These are phyloP conservation scores for Hanseniaspora thailandica DNA, from an alignment of 805 yeast genomes.

Conservation along the genomic window DNA sequence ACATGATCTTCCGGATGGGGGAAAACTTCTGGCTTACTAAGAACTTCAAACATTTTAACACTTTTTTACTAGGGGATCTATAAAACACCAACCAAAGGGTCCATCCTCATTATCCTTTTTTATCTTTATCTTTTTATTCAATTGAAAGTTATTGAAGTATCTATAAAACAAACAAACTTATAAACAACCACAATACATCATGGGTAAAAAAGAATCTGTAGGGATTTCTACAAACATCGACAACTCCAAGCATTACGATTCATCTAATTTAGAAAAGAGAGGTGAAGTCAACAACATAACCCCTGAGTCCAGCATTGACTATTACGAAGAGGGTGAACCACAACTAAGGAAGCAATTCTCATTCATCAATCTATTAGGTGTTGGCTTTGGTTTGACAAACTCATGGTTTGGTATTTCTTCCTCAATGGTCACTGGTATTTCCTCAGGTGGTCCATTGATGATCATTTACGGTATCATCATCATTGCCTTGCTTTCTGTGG, in stretches of 20 bases:
- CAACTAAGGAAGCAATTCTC: slow-evolving; percentile 35
- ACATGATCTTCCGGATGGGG: no score
- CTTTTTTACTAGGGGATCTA: no score
- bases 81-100: no score
- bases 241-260: not conserved
- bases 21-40: no score
- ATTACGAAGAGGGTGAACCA: slow-evolving; percentile 22
- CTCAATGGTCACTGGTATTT: slow-evolving; percentile 44
- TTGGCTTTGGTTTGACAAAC: slow-evolving; percentile 51
- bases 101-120: no score
- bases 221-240: not conserved
- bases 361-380: slow-evolving; percentile 42
- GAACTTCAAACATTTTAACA: no score
- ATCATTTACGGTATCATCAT: slow-evolving; percentile 48
- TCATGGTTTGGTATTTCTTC: slow-evolving; percentile 59
- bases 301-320: slow-evolving; percentile 3
- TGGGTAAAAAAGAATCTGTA: not conserved
- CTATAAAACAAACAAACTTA: not conserved
- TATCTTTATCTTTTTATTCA: not conserved
- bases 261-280: slow-evolving; percentile 8
- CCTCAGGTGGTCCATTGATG: slow-evolving; percentile 51
- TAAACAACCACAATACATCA: not conserved
- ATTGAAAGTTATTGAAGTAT: not conserved
- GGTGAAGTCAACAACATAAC: not conserved
- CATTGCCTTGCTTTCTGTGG: slow-evolving; percentile 38